Conservation (phyloP, 2,329 filamentous ascomycete species). For the Xylariales sp. region DNA sequence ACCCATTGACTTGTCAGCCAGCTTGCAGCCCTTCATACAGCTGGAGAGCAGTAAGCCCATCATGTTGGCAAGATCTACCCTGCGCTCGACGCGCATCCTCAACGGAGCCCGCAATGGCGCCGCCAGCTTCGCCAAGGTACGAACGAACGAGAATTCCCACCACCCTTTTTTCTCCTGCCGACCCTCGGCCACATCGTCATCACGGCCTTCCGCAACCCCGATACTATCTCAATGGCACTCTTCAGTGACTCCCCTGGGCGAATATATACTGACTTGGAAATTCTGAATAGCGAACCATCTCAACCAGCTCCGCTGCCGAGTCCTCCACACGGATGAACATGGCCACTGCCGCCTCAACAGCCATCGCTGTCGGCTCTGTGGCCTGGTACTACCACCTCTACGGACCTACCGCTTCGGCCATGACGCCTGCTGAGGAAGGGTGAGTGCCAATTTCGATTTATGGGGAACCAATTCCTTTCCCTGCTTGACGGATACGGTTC, state of each 20-base stretch:
- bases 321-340: constrained; percentile 80
- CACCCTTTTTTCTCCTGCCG: background rate
- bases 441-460: constrained; percentile 59
- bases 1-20: constrained; percentile 11
- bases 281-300: constrained; percentile 54
- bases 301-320: constrained; percentile 69
- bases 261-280: constrained; percentile 31
- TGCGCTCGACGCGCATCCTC: constrained; percentile 84
- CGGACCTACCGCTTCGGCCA: constrained; percentile 80
- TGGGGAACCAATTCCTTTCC: too few species aligned
- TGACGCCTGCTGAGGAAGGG: constrained; percentile 96
- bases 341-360: constrained; percentile 80
- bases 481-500: too few species aligned
- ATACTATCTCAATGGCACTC: constrained; percentile 9
- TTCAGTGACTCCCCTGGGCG: background rate
- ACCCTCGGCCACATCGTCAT: too few species aligned
- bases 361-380: constrained; percentile 80
- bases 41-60: constrained; percentile 47
- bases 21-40: constrained; percentile 25
- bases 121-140: constrained; percentile 71
- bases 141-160: constrained; percentile 32
- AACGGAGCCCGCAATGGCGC: constrained; percentile 72
- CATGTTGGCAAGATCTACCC: constrained; percentile 91
- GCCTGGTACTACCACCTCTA: constrained; percentile 98
- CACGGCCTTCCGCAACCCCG: constrained; percentile 2